These are phyloP conservation scores for Moricandia arvensis DNA, from an alignment of 345 rosid genomes.

Conservation along the genomic window DNA sequence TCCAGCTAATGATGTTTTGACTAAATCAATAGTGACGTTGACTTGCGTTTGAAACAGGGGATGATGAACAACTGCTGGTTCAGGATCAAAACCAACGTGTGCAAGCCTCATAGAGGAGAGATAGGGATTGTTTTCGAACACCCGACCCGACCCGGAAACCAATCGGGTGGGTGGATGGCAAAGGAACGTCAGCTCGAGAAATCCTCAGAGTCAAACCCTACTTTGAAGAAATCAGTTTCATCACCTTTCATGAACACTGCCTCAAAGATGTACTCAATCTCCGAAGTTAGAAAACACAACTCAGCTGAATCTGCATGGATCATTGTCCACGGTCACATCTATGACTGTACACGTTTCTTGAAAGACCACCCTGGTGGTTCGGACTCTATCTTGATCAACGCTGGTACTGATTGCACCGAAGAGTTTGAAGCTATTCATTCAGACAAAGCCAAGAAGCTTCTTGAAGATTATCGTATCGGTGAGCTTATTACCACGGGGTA, in stretches of 20 bases:
- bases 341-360: conserved; percentile 86
- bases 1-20: conserved; percentile 20
- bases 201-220: conserved; percentile 44
- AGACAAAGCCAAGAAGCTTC: conserved; percentile 77
- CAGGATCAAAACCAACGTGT: conserved; percentile 68
- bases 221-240: conserved; percentile 80
- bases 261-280: conserved; percentile 55
- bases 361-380: conserved; percentile 92
- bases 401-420: conserved; percentile 92
- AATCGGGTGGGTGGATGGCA: conserved; percentile 98
- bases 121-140: conserved; percentile 89
- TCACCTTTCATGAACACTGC: conserved; percentile 91
- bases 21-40: conserved; percentile 5
- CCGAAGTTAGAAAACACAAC: conserved; percentile 72
- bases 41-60: conserved; percentile 52
- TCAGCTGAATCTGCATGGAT: conserved; percentile 85
- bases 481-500: conserved; percentile 60
- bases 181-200: conserved; percentile 69
- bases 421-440: conserved; percentile 97
- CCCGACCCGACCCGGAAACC: conserved; percentile 91
- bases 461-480: conserved; percentile 76
- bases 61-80: conserved; percentile 99
- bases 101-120: conserved; percentile 84
- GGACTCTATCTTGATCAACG: conserved; percentile 81
- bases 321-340: conserved; percentile 86